phyloP scores from a whole-genome alignment of 2,329 filamentous ascomycete genomes.

The Lasiodiplodia theobromae region DNA sequence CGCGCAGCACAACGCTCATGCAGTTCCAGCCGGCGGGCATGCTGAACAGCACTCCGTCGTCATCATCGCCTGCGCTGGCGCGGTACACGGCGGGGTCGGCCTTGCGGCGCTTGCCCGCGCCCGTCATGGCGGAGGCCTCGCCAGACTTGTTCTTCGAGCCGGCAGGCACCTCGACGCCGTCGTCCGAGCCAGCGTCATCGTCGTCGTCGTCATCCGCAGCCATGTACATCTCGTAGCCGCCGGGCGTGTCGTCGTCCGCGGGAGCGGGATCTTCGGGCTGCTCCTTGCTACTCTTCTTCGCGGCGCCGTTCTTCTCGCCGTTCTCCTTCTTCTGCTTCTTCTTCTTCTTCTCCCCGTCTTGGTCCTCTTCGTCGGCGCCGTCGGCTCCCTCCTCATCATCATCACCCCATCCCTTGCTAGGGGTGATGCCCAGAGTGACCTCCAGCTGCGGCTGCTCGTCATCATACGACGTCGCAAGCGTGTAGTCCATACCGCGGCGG shows the following conservation, averaged over 20 bases:
- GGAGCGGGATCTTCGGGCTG: constrained; percentile 62
- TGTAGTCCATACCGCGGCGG: constrained; percentile 87
- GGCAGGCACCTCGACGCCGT: constrained; percentile 46
- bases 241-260: constrained; percentile 49
- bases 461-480: constrained; percentile 84
- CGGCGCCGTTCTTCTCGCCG: constrained; percentile 38
- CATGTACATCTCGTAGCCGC: constrained; percentile 92
- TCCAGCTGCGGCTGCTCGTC: constrained; percentile 79
- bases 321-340: constrained; percentile 51
- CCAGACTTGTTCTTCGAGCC: constrained; percentile 35
- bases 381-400: constrained; percentile 63
- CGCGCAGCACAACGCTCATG: constrained; percentile 86
- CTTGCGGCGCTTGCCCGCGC: constrained; percentile 55
- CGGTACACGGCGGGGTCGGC: constrained; percentile 84
- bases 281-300: constrained; percentile 37
- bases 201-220: constrained; percentile 74
- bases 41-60: constrained; percentile 75
- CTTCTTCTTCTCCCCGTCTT: constrained; percentile 43
- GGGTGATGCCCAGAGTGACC: constrained; percentile 85
- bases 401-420: constrained; percentile 83
- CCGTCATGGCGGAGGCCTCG: constrained; percentile 49
- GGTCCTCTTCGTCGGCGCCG: constrained; percentile 52
- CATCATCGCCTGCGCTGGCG: constrained; percentile 65
- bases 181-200: constrained; percentile 59
- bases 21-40: constrained; percentile 84